Conservation (phyloP, 768 basidiomycete genomes). For the Lentinula boryana region DNA sequence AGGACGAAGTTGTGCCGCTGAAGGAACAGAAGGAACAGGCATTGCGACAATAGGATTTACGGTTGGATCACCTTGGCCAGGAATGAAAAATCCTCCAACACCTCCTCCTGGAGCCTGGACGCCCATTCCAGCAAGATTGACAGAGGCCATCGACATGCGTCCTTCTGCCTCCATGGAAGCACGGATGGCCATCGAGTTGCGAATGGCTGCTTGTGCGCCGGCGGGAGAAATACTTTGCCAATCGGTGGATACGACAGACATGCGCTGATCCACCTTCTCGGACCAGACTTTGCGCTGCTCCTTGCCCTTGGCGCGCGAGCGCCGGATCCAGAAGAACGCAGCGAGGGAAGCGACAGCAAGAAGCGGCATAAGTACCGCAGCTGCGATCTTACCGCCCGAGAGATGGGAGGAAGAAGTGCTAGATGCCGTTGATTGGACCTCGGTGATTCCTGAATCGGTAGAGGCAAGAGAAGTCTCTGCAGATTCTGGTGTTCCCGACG, state of each 20-base stretch:
- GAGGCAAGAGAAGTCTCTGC: constrained; percentile 30
- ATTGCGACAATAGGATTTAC: background rate
- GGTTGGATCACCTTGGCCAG: background rate
- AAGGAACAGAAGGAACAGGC: background rate
- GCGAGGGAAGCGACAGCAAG: constrained; percentile 45
- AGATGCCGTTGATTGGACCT: constrained; percentile 29
- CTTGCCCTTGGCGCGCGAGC: constrained; percentile 40
- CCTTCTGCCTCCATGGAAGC: constrained; percentile 37
- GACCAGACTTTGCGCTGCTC: constrained; percentile 56
- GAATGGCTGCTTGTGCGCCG: constrained; percentile 70
- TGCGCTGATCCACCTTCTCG: constrained; percentile 70
- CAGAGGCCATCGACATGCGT: constrained; percentile 13
- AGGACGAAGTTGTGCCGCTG: background rate
- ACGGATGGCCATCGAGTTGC: constrained; percentile 54
- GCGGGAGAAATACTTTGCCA: constrained; percentile 70
- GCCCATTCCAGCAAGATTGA: constrained; percentile 35
- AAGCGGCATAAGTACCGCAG: constrained; percentile 55
- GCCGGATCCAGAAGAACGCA: constrained; percentile 44
- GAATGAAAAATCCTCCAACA: constrained; percentile 3
- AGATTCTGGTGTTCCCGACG: constrained; percentile 31
- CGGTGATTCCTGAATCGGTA: constrained; percentile 25
- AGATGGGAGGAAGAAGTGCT: constrained; percentile 24
- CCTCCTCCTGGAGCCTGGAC: constrained; percentile 19
- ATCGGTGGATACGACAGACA: constrained; percentile 74
- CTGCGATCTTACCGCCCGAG: constrained; percentile 57